Evolutionary conservation across 371 early-diverging fungal genomes (phyloP).

Genomic region (Syncephalastrum racemosum): DNA sequence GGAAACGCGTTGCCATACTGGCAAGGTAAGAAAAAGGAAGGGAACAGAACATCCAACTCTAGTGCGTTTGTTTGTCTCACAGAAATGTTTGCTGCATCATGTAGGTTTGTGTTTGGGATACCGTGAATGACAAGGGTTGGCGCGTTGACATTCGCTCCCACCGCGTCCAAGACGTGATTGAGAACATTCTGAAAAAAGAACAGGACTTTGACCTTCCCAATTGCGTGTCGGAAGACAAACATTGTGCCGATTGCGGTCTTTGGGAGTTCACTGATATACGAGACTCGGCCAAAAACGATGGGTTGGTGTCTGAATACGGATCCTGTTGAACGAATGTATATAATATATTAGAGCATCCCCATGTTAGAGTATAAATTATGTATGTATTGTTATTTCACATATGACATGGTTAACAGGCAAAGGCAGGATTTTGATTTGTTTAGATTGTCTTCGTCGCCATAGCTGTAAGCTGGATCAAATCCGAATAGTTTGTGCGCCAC

Average conservation of each 20-base stretch:
- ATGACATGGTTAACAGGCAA: too few species aligned
- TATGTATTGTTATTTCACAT: too few species aligned
- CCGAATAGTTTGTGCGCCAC: too few species aligned
- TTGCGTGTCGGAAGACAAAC: conserved; percentile 53
- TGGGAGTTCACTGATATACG: conserved; percentile 66
- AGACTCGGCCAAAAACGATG: conserved; percentile 12
- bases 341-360: too few species aligned
- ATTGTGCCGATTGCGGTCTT: conserved; percentile 73
- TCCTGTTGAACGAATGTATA: too few species aligned
- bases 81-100: conserved; percentile 10
- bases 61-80: neutral
- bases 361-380: too few species aligned
- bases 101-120: conserved; percentile 66
- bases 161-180: conserved; percentile 78
- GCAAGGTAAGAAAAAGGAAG: conserved; percentile 30
- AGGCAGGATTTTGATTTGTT: too few species aligned
- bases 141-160: conserved; percentile 75
- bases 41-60: neutral
- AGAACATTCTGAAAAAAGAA: conserved; percentile 62
- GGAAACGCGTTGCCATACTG: conserved; percentile 64
- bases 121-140: conserved; percentile 69
- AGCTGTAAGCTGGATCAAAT: too few species aligned
- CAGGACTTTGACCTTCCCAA: conserved; percentile 45
- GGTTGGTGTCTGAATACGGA: too few species aligned
- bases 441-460: too few species aligned